Evolutionary conservation across 371 early-diverging fungal genomes (phyloP), one percentile per base, ranked within the genome.

Genomic region (Mucor sp.): DNA sequence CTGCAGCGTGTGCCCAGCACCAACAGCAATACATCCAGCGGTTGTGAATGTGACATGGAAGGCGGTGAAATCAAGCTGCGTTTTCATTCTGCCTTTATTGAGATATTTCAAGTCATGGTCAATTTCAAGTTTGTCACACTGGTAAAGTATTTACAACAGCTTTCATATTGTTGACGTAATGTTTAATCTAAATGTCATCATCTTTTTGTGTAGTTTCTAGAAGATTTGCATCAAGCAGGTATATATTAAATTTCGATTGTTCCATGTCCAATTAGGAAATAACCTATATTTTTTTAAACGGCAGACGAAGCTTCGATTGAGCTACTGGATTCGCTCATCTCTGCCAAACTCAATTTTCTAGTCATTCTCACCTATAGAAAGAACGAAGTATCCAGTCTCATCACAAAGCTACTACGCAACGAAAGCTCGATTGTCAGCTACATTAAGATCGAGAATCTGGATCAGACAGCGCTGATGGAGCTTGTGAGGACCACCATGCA

Each of bases 221-320:
- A 82, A 73, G 83, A 82, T 78, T 73, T 82, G 30, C 83, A 82
- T 66, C 80, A 82, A 78, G 83, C 83, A 63, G 83, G 83, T 82
- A 74, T n/a, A 65, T 35, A 43, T 17, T n/a, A 35, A 60, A 27
- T 60, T 60, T 43, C 60, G 25, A 41, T 28, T 47, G 19, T 41
- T 23, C 53, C 14, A 53, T 53, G 9, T 23, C 23, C 25, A 53
- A 48, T 48, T 41, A 17, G 41, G 41, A 17, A 23, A 23, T 48
- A 48, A 23, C 30, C 30, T 2, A 30, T 19, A 6, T 47, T 25
- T 23, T 14, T 53, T 53, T 53, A 5, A 21, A 39, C 57, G 43
- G 23, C 69, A 79, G 83, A 83, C 58, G 81, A 83, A 63, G 78
- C 83, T 12, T 81, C 81, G 0, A 74, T 83, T 68, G 83, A 80